Base-by-base conservation (phyloP, 2,329 filamentous ascomycete species). In the Cadophora luteo-olivacea region DNA sequence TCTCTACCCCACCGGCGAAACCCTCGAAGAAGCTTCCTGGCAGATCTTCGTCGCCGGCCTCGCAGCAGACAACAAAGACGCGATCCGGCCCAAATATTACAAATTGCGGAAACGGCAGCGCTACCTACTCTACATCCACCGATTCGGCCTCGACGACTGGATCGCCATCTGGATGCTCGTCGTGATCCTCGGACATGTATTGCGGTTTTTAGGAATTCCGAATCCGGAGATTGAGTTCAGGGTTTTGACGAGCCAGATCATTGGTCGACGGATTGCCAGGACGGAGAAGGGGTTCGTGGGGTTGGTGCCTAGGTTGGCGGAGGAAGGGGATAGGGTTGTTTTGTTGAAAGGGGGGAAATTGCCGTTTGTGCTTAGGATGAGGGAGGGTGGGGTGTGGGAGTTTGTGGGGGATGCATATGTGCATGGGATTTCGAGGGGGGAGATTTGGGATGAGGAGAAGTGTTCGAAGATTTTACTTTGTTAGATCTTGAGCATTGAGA, bases 201-300 rank as follows among this genome's bases (percentile, higher is more conserved):
- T 66, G n/a, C 64, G 64, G 16, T 61, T 66, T 22, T 1, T 66
- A 3, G 55, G 64, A 3, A 66, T 66, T 22, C 25, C 52, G 41
- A 66, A 66, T 24, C 64, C 64, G 8, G 64, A 66, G 29, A 45
- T 66, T 19, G 54, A 24, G n/a, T 66, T 66, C 41, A 49, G 64
- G 25, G 14, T 29, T 24, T 32, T 51, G 55, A 55, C 51, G 11
- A 19, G 24, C 12, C 25, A 45, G 32, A 65, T 65, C 51, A 65
- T 65, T 16, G 58, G 49, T 49, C n/a, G 63, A 9, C n/a, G 51
- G 11, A 22, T 57, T 45, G 51, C 52, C 4, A 60, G 32, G 32
- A 69, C 64, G 22, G 64, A 64, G 52, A 64, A 69, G 33, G 58
- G 67, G 7, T 66, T 58, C n/a, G 51, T 69, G 11, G 67, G 64